Base-by-base conservation (phyloP, 2,329 filamentous ascomycete species). In the Aspergillus tubingensis region DNA sequence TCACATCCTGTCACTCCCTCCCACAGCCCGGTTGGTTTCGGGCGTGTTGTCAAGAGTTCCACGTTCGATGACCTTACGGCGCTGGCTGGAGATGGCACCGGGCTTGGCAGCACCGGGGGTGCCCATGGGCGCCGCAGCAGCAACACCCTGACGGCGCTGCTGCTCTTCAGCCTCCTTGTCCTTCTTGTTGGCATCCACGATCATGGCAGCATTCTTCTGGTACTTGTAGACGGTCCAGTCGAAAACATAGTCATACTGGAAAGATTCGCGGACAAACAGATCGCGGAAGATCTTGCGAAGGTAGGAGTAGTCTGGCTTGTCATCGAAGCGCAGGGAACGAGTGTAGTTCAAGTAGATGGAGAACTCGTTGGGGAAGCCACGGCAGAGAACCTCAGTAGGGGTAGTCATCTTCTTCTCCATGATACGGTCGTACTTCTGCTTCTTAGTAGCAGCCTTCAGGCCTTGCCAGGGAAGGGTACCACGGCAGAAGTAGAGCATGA, bases 391-490 rank as follows among this genome's bases (percentile, higher is more conserved):
- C 81, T 99, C 94, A 70, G 94, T 98, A 8, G 95, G 93, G 3
- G 95, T 99, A 13, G 95, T 99, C 95, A 98, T 98, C 91, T 99
- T 99, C 89, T 99, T 99, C 86, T 99, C 95, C 94, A 98, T 98
- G 82, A 99, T 99, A 67, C 94, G 88, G 82, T 99, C 95, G 77
- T 99, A 98, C 85, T 99, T 99, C 84, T 98, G 94, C 89, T 97
- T 97, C 88, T 97, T 97, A 68, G 93, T 97, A 70, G 94, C 94
- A 82, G 94, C 94, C 87, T 97, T 97, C 58, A 97, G 85, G 59
- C 95, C 95, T 83, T 99, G 95, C 95, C 95, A 99, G 64, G 95
- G 95, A 60, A 99, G 92, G 66, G 93, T 97, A 65, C 95, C 95
- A 80, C 95, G 94, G 85, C 94, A 98, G 84, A 99, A 99, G 86